Percentiles rank a stretch among this genome's conserved stretches.
Evolutionary conservation across 192 early-diverging fungal species (phyloP).

Genomic region (Backusella luteola): DNA sequence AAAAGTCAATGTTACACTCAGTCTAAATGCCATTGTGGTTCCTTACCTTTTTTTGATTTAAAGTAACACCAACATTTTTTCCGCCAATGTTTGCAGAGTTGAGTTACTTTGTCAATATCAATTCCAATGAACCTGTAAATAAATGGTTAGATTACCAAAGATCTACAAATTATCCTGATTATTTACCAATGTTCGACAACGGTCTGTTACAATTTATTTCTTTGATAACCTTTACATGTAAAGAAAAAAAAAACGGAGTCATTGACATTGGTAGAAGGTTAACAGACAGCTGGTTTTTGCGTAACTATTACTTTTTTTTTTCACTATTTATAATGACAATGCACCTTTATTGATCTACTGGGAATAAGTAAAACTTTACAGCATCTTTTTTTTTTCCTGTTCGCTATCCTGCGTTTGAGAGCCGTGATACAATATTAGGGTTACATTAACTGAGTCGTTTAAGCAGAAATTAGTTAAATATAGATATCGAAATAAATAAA

Average conservation of each 20-base stretch:
- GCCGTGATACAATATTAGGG: background rate
- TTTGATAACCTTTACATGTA: background rate
- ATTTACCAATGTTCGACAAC: background rate
- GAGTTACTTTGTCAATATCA: background rate
- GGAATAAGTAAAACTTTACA: background rate
- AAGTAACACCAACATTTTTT: background rate
- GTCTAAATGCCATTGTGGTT: background rate
- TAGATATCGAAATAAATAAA: background rate
- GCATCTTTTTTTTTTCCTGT: background rate
- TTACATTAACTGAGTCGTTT: background rate
- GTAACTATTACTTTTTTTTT: background rate
- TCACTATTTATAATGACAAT: background rate
- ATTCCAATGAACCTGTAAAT: background rate
- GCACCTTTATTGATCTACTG: background rate
- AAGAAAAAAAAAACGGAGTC: background rate
- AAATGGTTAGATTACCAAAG: constrained; percentile 2
- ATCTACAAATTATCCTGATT: background rate
- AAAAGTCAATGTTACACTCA: background rate
- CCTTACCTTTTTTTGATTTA: background rate
- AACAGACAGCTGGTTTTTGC: background rate
- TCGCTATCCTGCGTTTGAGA: background rate
- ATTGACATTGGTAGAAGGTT: background rate
- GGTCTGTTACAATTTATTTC: background rate
- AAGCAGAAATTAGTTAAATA: constrained; percentile 2
- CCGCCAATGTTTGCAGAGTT: background rate